A percentile compares a stretch with the other conserved stretches of the same genome.
These are phyloP conservation scores for Aspergillus unguis DNA, from an alignment of 2,329 filamentous ascomycete genomes.

Conservation along the genomic window DNA sequence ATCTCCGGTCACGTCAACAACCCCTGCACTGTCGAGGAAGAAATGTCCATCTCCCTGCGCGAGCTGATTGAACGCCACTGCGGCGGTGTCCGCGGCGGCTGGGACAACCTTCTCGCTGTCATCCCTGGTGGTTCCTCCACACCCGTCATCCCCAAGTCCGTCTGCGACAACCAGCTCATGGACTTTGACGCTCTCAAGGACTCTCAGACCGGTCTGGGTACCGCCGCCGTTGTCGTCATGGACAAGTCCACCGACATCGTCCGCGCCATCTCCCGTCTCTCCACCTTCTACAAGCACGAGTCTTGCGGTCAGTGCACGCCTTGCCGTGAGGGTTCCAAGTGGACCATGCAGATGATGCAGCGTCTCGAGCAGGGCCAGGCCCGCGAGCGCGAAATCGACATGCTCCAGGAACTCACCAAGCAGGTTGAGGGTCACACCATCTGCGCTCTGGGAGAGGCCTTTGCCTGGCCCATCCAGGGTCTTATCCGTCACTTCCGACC, in stretches of 20 bases:
- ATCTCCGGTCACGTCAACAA: constrained; percentile 99
- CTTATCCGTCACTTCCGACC: constrained; percentile 97
- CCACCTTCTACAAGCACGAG: constrained; percentile 98
- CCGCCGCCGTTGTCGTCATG: constrained; percentile 97
- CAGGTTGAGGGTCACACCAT: constrained; percentile 99
- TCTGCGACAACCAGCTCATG: constrained; percentile 97
- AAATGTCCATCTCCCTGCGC: constrained; percentile 95
- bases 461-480: constrained; percentile 97
- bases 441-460: constrained; percentile 94
- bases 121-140: constrained; percentile 97
- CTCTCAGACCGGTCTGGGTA: constrained; percentile 93
- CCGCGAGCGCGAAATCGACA: constrained; percentile 90
- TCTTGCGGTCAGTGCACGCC: constrained; percentile 98
- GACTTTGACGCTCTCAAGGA: constrained; percentile 99
- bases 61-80: constrained; percentile 99
- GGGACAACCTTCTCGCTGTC: constrained; percentile 94
- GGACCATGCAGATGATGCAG: constrained; percentile 98
- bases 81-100: constrained; percentile 90
- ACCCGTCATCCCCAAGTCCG: constrained; percentile 81
- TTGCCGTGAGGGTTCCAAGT: constrained; percentile 98
- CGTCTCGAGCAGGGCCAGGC: constrained; percentile 91
- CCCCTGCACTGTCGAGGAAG: constrained; percentile 95
- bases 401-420: constrained; percentile 98
- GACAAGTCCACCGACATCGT: constrained; percentile 97
- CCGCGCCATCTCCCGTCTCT: constrained; percentile 85